Percentiles rank a stretch among this genome's conserved stretches.
phyloP scores from a whole-genome alignment of 116 monocot genomes.

The Cymodocea nodosa region DNA sequence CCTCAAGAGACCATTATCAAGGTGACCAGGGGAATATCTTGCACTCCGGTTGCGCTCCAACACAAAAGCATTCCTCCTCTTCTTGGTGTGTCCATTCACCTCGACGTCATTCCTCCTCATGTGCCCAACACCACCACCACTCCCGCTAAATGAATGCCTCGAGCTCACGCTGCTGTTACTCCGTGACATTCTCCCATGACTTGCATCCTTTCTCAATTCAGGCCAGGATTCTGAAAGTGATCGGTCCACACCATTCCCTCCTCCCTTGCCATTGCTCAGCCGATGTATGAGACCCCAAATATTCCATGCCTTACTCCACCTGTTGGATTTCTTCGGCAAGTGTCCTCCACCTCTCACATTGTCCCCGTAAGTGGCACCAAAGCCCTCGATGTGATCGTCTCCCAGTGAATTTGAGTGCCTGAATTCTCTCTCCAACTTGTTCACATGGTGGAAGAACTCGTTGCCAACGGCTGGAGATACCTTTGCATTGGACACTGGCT shows the following conservation, averaged over 20 bases:
- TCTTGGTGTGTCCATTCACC: conserved; percentile 5
- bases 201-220: background rate
- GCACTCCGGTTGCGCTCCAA: conserved; percentile 64
- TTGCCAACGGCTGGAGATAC: conserved; percentile 23
- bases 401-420: conserved; percentile 34
- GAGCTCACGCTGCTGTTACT: conserved; percentile 63
- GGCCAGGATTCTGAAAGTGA: conserved; percentile 50
- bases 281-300: conserved; percentile 69
- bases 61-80: conserved; percentile 30
- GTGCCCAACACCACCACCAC: conserved; percentile 23
- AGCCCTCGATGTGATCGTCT: conserved; percentile 43
- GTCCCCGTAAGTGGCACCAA: conserved; percentile 40
- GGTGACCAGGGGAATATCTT: conserved; percentile 39
- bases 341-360: background rate
- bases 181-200: conserved; percentile 6
- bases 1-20: conserved; percentile 51
- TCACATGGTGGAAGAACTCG: conserved; percentile 31
- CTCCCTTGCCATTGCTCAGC: conserved; percentile 9
- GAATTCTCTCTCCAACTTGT: conserved; percentile 29
- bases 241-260: conserved; percentile 24
- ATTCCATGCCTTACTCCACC: conserved; percentile 71
- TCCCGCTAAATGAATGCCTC: conserved; percentile 33
- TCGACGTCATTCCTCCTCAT: conserved; percentile 31
- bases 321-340: conserved; percentile 25
- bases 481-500: conserved; percentile 23